phyloP scores from a whole-genome alignment of 192 early-diverging fungal species.

The Geosiphon pyriformis region DNA sequence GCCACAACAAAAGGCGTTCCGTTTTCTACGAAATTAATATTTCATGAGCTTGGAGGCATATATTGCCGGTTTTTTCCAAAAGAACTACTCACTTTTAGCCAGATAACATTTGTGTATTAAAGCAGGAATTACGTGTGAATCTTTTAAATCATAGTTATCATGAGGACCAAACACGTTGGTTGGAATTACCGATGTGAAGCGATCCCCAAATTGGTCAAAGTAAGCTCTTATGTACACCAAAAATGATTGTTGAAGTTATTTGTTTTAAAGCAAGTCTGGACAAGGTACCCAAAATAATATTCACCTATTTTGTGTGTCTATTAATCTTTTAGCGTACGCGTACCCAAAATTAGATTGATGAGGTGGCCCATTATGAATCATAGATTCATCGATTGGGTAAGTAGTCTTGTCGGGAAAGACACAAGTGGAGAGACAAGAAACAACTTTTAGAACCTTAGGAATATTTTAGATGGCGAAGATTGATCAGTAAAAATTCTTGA shows the following conservation, averaged over 20 bases:
- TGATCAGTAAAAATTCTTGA: neutral
- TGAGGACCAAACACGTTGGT: constrained; percentile 80
- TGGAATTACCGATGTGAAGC: constrained; percentile 76
- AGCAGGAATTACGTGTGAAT: constrained; percentile 75
- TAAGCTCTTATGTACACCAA: constrained; percentile 49
- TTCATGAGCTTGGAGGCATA: too few relatives aligned
- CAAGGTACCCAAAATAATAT: constrained; percentile 12
- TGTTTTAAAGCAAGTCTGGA: neutral
- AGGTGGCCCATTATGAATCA: constrained; percentile 78
- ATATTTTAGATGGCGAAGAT: neutral
- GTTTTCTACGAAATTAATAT: constrained; percentile 41
- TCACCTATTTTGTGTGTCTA: constrained; percentile 77
- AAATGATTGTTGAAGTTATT: neutral
- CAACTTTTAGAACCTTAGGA: constrained; percentile 68
- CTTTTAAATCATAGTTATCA: constrained; percentile 74
- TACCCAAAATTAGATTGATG: constrained; percentile 80
- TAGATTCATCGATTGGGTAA: constrained; percentile 81
- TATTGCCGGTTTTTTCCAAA: too few relatives aligned
- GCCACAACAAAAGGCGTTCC: constrained; percentile 67
- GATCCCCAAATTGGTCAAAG: constrained; percentile 69
- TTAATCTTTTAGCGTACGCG: constrained; percentile 78
- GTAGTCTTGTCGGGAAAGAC: constrained; percentile 80
- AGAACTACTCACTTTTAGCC: constrained; percentile 57
- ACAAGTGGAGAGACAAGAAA: constrained; percentile 81
- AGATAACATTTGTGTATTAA: constrained; percentile 78